Evolutionary conservation across 1,284 basidiomycete genomes (phyloP).

Genomic region (Porphyrellus sp.): DNA sequence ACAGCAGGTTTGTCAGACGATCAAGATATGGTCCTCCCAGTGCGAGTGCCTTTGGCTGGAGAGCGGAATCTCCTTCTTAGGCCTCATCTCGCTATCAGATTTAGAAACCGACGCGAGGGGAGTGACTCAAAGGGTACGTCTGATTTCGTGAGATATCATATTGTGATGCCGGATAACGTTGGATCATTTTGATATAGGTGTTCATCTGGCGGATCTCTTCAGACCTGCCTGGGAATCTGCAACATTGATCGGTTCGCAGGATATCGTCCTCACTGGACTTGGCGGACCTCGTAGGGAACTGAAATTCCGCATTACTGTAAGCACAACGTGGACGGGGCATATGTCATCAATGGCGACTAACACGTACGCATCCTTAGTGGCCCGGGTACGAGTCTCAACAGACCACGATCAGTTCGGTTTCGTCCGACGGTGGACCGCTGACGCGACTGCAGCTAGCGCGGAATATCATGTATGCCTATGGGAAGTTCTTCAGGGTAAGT

Average conservation of each 20-base stretch:
- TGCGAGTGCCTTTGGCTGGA: background rate
- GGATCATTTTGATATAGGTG: background rate
- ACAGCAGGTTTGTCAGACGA: background rate
- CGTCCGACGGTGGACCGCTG: background rate
- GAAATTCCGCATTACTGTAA: constrained; percentile 12
- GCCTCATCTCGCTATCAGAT: background rate
- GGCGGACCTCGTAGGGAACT: background rate
- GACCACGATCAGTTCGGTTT: background rate
- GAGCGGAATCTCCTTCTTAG: no score
- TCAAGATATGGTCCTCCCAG: background rate
- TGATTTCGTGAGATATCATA: background rate
- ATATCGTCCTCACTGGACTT: background rate
- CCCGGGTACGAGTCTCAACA: constrained; percentile 6
- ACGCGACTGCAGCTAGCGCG: constrained; percentile 8
- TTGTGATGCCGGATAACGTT: no score
- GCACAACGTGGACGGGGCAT: background rate
- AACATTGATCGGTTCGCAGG: background rate
- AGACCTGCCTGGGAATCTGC: background rate
- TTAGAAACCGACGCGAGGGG: background rate
- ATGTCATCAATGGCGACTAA: background rate
- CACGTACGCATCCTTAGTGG: constrained; percentile 11
- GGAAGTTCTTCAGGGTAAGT: constrained; percentile 11
- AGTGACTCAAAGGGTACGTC: constrained; percentile 11
- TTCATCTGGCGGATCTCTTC: background rate
- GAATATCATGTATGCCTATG: constrained; percentile 5